A percentile compares a stretch with the other conserved stretches of the same genome.
Conservation (phyloP, 441 rosid species). For the Isatis lusitanica region DNA sequence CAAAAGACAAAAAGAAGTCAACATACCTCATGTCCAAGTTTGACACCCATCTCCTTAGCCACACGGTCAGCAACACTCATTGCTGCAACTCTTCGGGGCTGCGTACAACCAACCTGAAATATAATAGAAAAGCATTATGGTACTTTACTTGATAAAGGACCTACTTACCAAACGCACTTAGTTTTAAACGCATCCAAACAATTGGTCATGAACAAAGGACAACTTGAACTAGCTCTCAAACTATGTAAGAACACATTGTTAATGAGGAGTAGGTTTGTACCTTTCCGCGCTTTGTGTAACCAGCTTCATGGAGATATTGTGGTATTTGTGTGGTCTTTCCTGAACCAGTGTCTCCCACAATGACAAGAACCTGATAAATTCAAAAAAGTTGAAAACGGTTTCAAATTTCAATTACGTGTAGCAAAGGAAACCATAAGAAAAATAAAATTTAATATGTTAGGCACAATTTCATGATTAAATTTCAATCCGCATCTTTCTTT, state of each 20-base stretch:
- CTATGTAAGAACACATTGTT: conserved; percentile 3
- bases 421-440: background rate
- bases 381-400: background rate
- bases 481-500: conserved; percentile 9
- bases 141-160: conserved; percentile 10
- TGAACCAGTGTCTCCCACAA: conserved; percentile 98
- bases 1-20: conserved; percentile 8
- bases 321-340: conserved; percentile 99
- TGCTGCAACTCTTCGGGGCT: conserved; percentile 98
- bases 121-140: conserved; percentile 13
- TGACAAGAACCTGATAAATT: conserved; percentile 76
- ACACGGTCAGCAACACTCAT: conserved; percentile 99
- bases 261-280: conserved; percentile 39
- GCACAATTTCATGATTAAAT: conserved; percentile 4
- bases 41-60: conserved; percentile 97
- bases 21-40: conserved; percentile 91
- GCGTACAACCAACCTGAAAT: conserved; percentile 88
- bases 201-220: conserved; percentile 12
- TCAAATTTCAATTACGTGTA: conserved; percentile 3
- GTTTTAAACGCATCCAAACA: conserved; percentile 20
- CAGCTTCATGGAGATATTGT: conserved; percentile 96
- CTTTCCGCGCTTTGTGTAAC: conserved; percentile 92
- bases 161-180: background rate
- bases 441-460: background rate
- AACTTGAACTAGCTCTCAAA: too few species aligned